Percentiles rank a stretch among this genome's conserved stretches.
Conservation (phyloP, 768 basidiomycete genomes). For the Chalciporus pseudorubinellus region DNA sequence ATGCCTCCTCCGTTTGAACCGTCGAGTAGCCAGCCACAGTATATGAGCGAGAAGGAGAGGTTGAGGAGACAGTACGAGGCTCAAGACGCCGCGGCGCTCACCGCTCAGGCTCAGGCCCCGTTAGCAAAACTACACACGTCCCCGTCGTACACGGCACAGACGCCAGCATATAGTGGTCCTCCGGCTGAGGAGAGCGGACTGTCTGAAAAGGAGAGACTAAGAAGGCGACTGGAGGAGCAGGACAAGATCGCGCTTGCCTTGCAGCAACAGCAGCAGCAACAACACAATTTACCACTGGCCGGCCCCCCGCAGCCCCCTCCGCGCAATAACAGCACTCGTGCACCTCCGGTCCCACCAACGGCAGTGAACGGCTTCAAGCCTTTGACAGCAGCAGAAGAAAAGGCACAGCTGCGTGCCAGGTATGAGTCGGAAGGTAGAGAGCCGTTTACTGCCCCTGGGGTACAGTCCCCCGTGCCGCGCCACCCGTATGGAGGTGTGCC, state of each 20-base stretch:
- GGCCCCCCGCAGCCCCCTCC: conserved; percentile 25
- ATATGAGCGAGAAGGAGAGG: conserved; percentile 64
- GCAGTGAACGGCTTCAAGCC: conserved; percentile 25
- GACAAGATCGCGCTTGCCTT: conserved; percentile 40
- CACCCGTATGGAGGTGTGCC: conserved; percentile 16
- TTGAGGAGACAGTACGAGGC: conserved; percentile 62
- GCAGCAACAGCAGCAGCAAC: conserved; percentile 16
- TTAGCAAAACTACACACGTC: no score
- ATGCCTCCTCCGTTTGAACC: conserved; percentile 56
- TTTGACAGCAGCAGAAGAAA: conserved; percentile 77
- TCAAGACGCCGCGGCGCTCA: conserved; percentile 56
- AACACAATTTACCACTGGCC: conserved; percentile 2
- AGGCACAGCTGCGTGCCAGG: conserved; percentile 62
- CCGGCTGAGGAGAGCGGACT: conserved; percentile 26
- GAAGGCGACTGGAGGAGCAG: conserved; percentile 54
- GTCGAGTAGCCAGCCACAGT: conserved; percentile 36
- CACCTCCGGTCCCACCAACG: conserved; percentile 31
- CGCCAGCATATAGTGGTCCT: conserved; percentile 23
- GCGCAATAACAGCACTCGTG: conserved; percentile 26
- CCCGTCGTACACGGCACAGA: conserved; percentile 18
- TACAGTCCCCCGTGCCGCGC: conserved; percentile 1
- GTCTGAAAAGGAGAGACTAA: conserved; percentile 58
- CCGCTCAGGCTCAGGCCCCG: conserved; percentile 13
- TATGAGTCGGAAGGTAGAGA: conserved; percentile 48
- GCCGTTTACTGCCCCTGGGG: conserved; percentile 24